Evolutionary conservation across 1,284 basidiomycete species (phyloP), one percentile per base, ranked within the genome.

Genomic region (Polyporus tsugae): DNA sequence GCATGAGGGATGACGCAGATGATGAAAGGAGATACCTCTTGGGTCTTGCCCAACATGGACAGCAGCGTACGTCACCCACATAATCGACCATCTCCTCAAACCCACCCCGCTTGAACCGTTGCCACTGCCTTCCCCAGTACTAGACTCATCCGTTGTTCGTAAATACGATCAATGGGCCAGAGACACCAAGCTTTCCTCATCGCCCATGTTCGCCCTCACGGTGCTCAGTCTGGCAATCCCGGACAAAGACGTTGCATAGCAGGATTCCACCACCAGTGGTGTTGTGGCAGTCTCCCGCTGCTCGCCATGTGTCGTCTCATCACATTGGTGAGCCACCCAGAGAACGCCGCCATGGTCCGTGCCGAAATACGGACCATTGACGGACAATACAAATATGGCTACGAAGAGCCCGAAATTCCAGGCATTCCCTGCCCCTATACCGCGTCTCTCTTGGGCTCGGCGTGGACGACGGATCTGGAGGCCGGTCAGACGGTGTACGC

Each of bases 191-290:
- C 75, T 19, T 83, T 80, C 64, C 65, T 82, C 64, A 79, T 84
- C 61, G 82, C 82, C 42, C 77, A 75, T 6, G 73, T 82, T 42
- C 66, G 70, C 52, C 70, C 77, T n/a, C 71, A 74, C 15, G 74
- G 72, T 25, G 36, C 66, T 9, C 67, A 72, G 35, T 69, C 62
- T 44, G 39, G n/a, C 19, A 29, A 61, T 13, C 70, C 38, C 49
- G 61, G 78, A 19, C 71, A 72, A 29, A 82, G 82, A 72, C 79
- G 80, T 33, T 85, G 83, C 63, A 68, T 85, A 35, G 81, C 77
- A 2, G 82, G 80, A 2, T 73, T 77, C 7, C 81, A 84, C 68
- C 77, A 82, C 67, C 80, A 83, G 71, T 82, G 80, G 81, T 83
- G 78, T 71, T 82, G 78, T 53, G 81, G 79, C 19, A 62, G 58